Base-by-base conservation (phyloP, 2,329 filamentous ascomycete genomes). In the Colletotrichum siamense region DNA sequence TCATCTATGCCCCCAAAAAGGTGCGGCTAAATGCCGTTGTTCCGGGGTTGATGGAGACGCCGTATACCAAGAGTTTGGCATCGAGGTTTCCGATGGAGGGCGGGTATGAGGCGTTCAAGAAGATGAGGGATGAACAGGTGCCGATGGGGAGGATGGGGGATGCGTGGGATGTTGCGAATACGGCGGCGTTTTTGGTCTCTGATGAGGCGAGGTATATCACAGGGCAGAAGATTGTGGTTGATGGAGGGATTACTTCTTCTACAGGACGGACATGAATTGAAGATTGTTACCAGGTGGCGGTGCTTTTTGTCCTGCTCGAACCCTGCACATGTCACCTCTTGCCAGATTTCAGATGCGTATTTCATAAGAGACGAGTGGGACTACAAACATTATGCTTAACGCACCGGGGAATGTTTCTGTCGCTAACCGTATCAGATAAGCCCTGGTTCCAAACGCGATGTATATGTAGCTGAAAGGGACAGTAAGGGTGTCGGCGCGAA, bases 171-270 rank as follows among this genome's bases (percentile, higher is more conserved):
- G 89, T 93, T 7, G 89, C 91, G 0, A 87, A 91, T 80, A 87
- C 90, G 2, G 90, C 87, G 7, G 79, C 90, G 15, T 93, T 92
- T 78, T 83, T 93, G 71, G 62, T 59, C 0, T 67, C 52, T 36
- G 73, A 90, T 62, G 90, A 92, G 77, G 89, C 91, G 4, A 86
- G 84, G 44, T 93, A 93, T 80, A 88, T 93, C 6, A 93, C 91
- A 1, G 92, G 91, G 1, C 87, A 89, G 79, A 87, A 88, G 80
- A 82, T 91, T 78, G 85, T 90, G 13, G 85, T 89, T 5, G 88
- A 89, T 80, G 88, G 87, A 0, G 88, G 87, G 0, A 85, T 87
- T 34, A 86, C 85, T 3, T 81, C 79, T 26, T 87, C 84, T 9
- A 87, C 86, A 16, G 73, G 73, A 3, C 22, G 73, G 15, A 15